Conservation (phyloP, 805 yeast species). For the Suhomyces tanzawaensis region DNA sequence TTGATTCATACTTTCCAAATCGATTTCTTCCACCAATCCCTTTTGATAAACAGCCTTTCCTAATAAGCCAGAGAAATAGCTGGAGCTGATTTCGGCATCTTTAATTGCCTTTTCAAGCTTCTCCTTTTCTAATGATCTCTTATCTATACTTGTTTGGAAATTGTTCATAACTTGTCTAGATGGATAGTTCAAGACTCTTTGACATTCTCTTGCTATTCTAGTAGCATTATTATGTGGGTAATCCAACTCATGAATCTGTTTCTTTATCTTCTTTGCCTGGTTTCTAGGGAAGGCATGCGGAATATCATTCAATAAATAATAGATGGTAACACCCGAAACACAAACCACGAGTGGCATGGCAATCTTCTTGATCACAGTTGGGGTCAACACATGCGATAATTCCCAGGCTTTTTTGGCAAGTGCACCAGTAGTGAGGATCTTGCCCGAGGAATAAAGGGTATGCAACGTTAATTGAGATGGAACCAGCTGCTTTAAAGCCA, state of each 20-base stretch:
- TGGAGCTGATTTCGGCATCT: constrained; percentile 53
- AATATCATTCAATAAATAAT: constrained; percentile 72
- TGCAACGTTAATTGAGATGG: constrained; percentile 41
- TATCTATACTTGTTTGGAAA: constrained; percentile 65
- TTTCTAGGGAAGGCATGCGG: constrained; percentile 89
- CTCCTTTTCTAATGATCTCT: constrained; percentile 55
- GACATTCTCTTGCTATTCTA: constrained; percentile 77
- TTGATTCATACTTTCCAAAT: constrained; percentile 41
- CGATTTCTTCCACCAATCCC: constrained; percentile 39
- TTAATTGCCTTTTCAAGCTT: constrained; percentile 50
- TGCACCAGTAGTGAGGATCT: constrained; percentile 42
- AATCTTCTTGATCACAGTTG: constrained; percentile 42
- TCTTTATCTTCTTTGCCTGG: constrained; percentile 66
- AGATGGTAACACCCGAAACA: constrained; percentile 50
- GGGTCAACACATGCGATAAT: constrained; percentile 36
- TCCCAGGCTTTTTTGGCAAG: constrained; percentile 36
- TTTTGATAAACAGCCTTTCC: constrained; percentile 45
- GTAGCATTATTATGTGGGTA: constrained; percentile 76
- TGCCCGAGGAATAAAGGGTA: constrained; percentile 39
- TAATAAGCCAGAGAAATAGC: constrained; percentile 52
- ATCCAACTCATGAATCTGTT: constrained; percentile 62
- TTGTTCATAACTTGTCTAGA: constrained; percentile 74
- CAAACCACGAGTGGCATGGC: constrained; percentile 53
- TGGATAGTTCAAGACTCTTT: constrained; percentile 78
- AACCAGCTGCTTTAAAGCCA: constrained; percentile 28